Conservation (phyloP, 2,329 filamentous ascomycete species). For the Calonectria pauciramosa region DNA sequence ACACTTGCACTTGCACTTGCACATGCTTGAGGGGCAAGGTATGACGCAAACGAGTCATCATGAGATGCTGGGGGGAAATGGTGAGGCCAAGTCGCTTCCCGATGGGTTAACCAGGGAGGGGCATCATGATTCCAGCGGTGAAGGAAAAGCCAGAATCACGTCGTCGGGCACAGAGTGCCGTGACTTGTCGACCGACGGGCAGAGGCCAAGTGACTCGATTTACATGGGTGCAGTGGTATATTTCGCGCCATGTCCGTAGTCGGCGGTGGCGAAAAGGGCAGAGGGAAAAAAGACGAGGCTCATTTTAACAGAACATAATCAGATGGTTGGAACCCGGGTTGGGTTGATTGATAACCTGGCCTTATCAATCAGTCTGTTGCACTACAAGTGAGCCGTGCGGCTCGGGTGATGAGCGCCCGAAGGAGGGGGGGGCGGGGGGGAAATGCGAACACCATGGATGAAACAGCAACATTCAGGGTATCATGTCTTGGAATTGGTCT, state of each 20-base stretch:
- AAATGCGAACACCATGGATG: background rate
- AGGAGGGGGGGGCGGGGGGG: background rate
- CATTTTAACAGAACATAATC: background rate
- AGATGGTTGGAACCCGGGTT: background rate
- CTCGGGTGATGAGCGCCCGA: background rate
- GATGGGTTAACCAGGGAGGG: no score
- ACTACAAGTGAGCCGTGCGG: background rate
- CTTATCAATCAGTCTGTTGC: slow-evolving; percentile 13
- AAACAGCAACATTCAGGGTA: background rate
- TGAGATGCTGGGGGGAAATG: background rate
- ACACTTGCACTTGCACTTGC: background rate
- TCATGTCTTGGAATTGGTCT: background rate
- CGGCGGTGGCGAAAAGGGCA: background rate
- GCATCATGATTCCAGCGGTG: background rate
- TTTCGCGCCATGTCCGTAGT: background rate
- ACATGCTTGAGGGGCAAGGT: background rate
- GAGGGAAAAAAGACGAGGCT: background rate
- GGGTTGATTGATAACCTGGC: background rate
- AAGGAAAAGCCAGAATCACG: background rate
- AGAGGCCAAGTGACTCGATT: background rate
- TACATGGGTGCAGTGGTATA: background rate
- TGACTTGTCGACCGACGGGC: background rate
- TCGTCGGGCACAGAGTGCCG: background rate
- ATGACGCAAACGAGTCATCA: background rate
- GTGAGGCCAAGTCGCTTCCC: background rate